Evolutionary conservation across 306 rosid species (phyloP), one percentile per base, ranked within the genome.

Genomic region (Dryas octopetala): DNA sequence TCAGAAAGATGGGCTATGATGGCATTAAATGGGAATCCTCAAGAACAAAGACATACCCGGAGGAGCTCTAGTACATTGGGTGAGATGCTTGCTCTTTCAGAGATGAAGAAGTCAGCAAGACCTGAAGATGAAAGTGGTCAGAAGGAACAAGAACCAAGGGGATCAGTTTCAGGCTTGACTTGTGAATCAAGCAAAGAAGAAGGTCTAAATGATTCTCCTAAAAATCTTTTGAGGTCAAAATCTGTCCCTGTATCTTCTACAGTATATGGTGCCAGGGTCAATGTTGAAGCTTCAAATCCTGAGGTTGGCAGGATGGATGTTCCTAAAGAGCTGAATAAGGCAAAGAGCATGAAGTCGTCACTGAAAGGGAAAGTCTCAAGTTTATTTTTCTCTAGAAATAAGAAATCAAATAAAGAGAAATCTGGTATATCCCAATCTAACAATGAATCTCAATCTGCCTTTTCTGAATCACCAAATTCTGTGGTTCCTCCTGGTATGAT

Each of bases 1-100:
- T 90, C 97, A 41, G 98, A 96, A 88, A 88, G 98, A 86, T 96
- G 99, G 99, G 85, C 85, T 63, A 80, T 89, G 84, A 79, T 96
- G 86, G 73, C 90, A 80, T 89, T 90, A 46, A 83, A 74, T 68
- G 91, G 84, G 67, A 76, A 62, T 52, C 73, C 79, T 79, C 93
- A 85, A 70, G 96, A 92, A 68, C 92, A 82, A 75, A 85, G 86
- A 68, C 83, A 70, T 74, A 68, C 73, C 9, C 63, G 84, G 47
- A 85, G 89, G 83, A 88, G 84, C 83, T 89, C 97, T 40, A 85
- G 91, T 82, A 92, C 99, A 14, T 80, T 96, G 78, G 98, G 98
- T 40, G 99, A 96, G 78, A 90, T 96, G 99, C 99, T 96, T 60
- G 90, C 97, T 54, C 91, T 96, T 70, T 84, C 89, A 7, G 89